Evolutionary conservation across 192 early-diverging fungal species (phyloP).

Genomic region (Kappamyces sp.): DNA sequence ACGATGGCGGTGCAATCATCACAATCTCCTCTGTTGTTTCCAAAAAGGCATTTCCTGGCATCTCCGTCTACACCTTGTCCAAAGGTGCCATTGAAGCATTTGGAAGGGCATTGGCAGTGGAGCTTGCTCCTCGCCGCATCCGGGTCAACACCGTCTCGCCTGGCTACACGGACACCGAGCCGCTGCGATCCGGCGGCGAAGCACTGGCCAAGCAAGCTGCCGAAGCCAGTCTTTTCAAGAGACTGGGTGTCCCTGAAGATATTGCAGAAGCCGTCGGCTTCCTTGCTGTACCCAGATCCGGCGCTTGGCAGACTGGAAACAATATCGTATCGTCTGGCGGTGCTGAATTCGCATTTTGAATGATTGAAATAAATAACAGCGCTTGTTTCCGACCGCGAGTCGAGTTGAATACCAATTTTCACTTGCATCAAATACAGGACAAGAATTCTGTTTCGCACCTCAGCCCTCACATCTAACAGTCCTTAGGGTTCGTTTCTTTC

Average conservation of each 20-base stretch:
- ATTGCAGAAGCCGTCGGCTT: constrained; percentile 27
- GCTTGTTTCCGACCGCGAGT: too few species aligned
- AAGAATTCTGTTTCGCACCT: too few species aligned
- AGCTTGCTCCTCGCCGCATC: constrained; percentile 32
- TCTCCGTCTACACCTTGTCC: constrained; percentile 22
- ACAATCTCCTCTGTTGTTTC: constrained; percentile 12
- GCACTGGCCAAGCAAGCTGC: constrained; percentile 3
- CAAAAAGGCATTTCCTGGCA: constrained; percentile 13
- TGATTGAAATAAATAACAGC: background rate
- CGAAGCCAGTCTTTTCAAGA: constrained; percentile 19
- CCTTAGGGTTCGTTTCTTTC: too few species aligned
- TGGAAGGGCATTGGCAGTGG: constrained; percentile 23
- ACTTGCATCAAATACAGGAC: too few species aligned
- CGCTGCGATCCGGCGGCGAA: constrained; percentile 12
- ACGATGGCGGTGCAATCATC: constrained; percentile 19
- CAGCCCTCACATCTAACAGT: too few species aligned
- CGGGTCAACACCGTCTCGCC: constrained; percentile 34
- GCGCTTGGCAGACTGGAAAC: background rate
- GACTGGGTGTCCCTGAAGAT: constrained; percentile 28
- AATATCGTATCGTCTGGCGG: background rate
- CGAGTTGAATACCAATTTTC: too few species aligned
- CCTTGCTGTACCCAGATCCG: constrained; percentile 16
- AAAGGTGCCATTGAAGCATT: constrained; percentile 34
- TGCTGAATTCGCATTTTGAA: background rate
- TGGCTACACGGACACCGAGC: constrained; percentile 21